Base-by-base conservation (phyloP, 805 yeast genomes). In the Candida nanaspora region DNA sequence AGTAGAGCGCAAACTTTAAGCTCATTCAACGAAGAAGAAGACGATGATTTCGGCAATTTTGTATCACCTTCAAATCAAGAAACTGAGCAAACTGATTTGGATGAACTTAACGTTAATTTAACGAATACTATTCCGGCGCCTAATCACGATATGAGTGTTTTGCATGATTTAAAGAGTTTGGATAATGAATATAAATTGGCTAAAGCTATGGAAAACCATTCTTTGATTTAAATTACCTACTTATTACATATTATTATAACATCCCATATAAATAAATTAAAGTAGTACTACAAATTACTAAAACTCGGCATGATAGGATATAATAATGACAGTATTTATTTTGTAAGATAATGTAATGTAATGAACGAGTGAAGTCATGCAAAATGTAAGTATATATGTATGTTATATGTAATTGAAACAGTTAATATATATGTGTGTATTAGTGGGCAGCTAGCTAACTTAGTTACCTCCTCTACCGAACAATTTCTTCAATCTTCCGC, bases 41-140 rank as follows among this genome's bases (percentile, higher is more conserved):
- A 59, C 34, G 66, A 55, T 27, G 66, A 61, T 31, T 61, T 61
- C 38, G 66, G 65, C 14, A 55, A 50, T 35, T 58, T 51, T 43
- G 49, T 57, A 6, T 54, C 61, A 10, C 62, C 64, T 10, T 34
- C 46, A 6, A 25, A 39, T 11, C 59, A 55, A 38, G 40, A 46
- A 3, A 41, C 52, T 15, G 42, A 37, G 14, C n/a, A 14, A 6
- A 15, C 25, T 3, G 39, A 38, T 29, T 33, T 37, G 31, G 16
- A 16, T 26, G 15, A 23, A 9, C 27, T 25, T 22, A 26, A 9
- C 25, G 35, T 23, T 18, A 30, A 20, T 26, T 14, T 25, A 61
- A 52, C 22, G n/a, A n/a, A 46, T 51, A 20, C 53, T 55, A 16
- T 25, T 14, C 33, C 23, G 4, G 10, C 41, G 8, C 52, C 49